phyloP scores from a whole-genome alignment of 164 flowering plant species.

The Macadamia integrifolia region DNA sequence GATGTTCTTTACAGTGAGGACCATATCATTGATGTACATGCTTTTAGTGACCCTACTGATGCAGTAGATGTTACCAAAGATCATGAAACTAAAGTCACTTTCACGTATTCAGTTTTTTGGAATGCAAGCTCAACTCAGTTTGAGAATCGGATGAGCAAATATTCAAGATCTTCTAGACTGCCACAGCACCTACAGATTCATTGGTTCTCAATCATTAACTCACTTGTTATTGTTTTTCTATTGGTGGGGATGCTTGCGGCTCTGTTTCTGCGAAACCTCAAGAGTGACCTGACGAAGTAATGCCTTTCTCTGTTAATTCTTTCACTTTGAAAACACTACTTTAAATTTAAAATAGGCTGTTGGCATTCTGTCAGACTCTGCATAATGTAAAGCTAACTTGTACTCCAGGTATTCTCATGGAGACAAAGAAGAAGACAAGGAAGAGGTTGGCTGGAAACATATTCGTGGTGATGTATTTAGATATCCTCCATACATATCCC shows the following conservation, averaged over 20 bases:
- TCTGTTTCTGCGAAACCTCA: conserved; percentile 49
- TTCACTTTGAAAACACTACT: neutral
- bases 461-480: conserved; percentile 68
- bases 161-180: conserved; percentile 39
- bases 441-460: conserved; percentile 65
- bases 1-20: conserved; percentile 53
- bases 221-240: conserved; percentile 45
- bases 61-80: conserved; percentile 62
- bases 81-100: conserved; percentile 38
- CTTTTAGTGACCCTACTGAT: conserved; percentile 59
- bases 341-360: neutral
- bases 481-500: conserved; percentile 42
- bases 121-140: conserved; percentile 38
- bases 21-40: conserved; percentile 53
- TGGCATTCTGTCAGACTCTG: neutral
- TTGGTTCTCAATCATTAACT: conserved; percentile 70
- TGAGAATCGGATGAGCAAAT: conserved; percentile 55
- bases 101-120: conserved; percentile 72
- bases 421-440: conserved; percentile 63
- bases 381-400: conserved; percentile 6
- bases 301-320: neutral
- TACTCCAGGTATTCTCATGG: conserved; percentile 44
- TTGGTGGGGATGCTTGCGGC: conserved; percentile 47
- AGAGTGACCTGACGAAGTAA: conserved; percentile 49
- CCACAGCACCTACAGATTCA: conserved; percentile 43